Percentiles rank a stretch among this genome's conserved stretches.
Conservation (phyloP, 805 yeast genomes). For the Yamadazyma takamatsuzukensis region DNA sequence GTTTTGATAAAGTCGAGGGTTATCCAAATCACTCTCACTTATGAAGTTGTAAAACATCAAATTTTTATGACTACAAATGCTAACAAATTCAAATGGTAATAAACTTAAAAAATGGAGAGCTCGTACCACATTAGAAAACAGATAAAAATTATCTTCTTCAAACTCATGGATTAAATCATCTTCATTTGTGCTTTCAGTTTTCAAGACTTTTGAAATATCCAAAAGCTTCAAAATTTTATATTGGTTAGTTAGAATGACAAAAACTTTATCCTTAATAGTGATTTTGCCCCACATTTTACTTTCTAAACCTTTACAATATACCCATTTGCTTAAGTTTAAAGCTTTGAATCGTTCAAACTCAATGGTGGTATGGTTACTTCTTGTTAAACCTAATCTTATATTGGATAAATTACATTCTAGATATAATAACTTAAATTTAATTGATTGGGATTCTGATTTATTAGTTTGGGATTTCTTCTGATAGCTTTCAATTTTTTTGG, state of each 20-base stretch:
- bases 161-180: constrained; percentile 1
- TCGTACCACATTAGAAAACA: constrained; percentile 8
- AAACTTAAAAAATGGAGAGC: constrained; percentile 6
- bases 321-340: constrained; percentile 2
- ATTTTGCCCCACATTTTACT: constrained; percentile 11
- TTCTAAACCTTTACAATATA: constrained; percentile 6
- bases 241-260: constrained; percentile 10
- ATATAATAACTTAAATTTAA: constrained; percentile 8
- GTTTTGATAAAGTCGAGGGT: constrained; percentile 14
- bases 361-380: constrained; percentile 4
- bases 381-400: constrained; percentile 9
- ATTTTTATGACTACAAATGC: constrained; percentile 7
- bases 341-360: constrained; percentile 10
- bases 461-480: constrained; percentile 2
- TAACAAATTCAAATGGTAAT: constrained; percentile 12
- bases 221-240: constrained; percentile 8
- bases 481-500: constrained; percentile 5
- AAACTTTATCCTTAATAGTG: constrained; percentile 3
- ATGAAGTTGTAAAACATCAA: constrained; percentile 11
- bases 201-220: constrained; percentile 4
- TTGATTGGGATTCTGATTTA: constrained; percentile 4
- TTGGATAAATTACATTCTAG: constrained; percentile 4
- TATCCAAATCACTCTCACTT: constrained; percentile 16
- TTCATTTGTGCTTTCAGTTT: neutral
- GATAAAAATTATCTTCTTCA: constrained; percentile 5